Percentiles rank a stretch among this genome's conserved stretches.
These are phyloP conservation scores for Dendrothele bispora DNA, from an alignment of 768 basidiomycete species.

Conservation along the genomic window DNA sequence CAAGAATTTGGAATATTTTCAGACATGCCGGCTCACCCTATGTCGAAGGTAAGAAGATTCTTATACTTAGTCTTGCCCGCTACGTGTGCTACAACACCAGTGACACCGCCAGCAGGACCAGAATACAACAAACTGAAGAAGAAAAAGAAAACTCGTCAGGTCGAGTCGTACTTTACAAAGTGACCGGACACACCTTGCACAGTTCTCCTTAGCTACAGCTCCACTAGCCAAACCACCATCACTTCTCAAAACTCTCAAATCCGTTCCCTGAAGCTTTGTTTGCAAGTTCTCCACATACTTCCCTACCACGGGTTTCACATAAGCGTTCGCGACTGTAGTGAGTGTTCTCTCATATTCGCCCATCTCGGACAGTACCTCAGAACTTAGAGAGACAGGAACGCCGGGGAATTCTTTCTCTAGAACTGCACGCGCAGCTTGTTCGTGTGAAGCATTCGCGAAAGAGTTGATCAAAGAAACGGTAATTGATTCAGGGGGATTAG, in stretches of 20 bases:
- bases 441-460: constrained; percentile 24
- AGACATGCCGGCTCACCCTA: constrained; percentile 10
- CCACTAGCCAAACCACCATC: constrained; percentile 25
- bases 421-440: constrained; percentile 16
- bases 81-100: constrained; percentile 22
- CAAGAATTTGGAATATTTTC: background rate
- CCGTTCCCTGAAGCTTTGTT: constrained; percentile 14
- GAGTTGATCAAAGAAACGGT: constrained; percentile 28
- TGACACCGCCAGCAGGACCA: constrained; percentile 28
- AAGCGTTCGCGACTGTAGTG: constrained; percentile 27
- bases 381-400: constrained; percentile 23
- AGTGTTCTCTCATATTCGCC: constrained; percentile 28
- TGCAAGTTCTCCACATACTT: constrained; percentile 24
- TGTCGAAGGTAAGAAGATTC: constrained; percentile 28
- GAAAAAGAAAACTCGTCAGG: background rate
- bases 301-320: constrained; percentile 25
- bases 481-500: constrained; percentile 19
- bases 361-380: constrained; percentile 23
- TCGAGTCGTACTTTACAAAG: no score
- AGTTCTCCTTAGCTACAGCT: constrained; percentile 23
- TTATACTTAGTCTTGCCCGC: constrained; percentile 17
- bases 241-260: constrained; percentile 25
- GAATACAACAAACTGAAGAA: background rate
- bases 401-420: constrained; percentile 22
- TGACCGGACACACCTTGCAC: constrained; percentile 25